Percentiles rank a stretch among this genome's conserved stretches.
These are phyloP conservation scores for Sutorius eximius DNA, from an alignment of 1,284 basidiomycete species.

Conservation along the genomic window DNA sequence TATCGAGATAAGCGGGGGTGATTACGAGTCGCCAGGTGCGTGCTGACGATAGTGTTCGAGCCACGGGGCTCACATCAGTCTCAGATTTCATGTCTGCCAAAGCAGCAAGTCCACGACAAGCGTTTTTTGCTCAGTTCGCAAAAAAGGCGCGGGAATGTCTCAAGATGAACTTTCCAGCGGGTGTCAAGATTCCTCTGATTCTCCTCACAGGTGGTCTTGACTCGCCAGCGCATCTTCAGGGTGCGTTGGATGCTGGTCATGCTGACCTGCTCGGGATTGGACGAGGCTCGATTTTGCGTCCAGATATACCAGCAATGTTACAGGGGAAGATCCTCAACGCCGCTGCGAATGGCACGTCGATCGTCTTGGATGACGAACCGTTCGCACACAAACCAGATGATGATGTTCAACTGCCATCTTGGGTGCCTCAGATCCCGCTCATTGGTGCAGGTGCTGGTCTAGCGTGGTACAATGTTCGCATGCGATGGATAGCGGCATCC, in stretches of 20 bases:
- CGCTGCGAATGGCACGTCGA: constrained; percentile 10
- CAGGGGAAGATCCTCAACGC: constrained; percentile 15
- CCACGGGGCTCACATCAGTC: not conserved
- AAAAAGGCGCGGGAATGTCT: constrained; percentile 48
- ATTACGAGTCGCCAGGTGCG: constrained; percentile 79
- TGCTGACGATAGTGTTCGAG: not conserved
- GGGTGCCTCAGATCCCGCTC: constrained; percentile 47
- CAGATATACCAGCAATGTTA: constrained; percentile 55
- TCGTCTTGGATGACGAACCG: constrained; percentile 25
- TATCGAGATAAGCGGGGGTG: constrained; percentile 86
- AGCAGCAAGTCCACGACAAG: constrained; percentile 44
- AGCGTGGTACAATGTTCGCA: constrained; percentile 61
- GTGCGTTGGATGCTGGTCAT: constrained; percentile 52
- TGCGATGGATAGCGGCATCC: constrained; percentile 48
- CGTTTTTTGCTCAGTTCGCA: constrained; percentile 63
- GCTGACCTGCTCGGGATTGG: constrained; percentile 79
- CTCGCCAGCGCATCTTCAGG: constrained; percentile 57
- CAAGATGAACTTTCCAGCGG: constrained; percentile 36
- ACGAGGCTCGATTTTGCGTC: constrained; percentile 64
- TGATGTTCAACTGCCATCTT: constrained; percentile 22
- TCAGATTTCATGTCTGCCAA: constrained; percentile 44
- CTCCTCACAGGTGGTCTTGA: constrained; percentile 81
- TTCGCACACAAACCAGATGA: constrained; percentile 44
- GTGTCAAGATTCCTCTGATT: constrained; percentile 53
- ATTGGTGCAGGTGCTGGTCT: constrained; percentile 54